Evolutionary conservation across 2,329 filamentous ascomycete genomes (phyloP).

Genomic region (Beauveria sp.): DNA sequence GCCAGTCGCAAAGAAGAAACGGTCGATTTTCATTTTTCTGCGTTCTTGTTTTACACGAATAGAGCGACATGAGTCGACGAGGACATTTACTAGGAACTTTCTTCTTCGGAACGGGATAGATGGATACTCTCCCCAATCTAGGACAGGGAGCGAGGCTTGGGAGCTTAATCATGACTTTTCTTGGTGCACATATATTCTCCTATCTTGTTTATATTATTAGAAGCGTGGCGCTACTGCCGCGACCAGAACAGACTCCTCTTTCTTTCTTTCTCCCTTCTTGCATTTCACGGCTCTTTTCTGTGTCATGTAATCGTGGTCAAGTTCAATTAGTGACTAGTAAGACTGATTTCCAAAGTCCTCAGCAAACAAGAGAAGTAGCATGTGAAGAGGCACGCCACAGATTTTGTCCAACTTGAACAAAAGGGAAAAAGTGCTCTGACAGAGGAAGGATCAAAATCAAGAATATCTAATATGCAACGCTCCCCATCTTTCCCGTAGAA

Average conservation of each 20-base stretch:
- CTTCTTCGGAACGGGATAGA: background rate
- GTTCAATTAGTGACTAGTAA: background rate
- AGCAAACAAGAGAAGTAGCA: too few relatives aligned
- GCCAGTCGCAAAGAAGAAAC: background rate
- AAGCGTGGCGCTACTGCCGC: background rate
- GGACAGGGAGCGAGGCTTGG: background rate
- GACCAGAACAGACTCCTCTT: constrained; percentile 4
- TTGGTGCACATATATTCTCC: background rate
- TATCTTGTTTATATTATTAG: background rate
- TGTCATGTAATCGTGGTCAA: background rate
- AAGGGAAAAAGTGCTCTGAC: background rate
- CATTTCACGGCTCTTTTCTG: background rate
- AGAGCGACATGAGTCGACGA: constrained; percentile 6
- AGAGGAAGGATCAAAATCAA: background rate
- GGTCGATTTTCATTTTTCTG: background rate
- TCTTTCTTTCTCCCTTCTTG: background rate
- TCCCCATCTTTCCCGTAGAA: background rate
- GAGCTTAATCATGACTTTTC: background rate
- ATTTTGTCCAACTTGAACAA: background rate
- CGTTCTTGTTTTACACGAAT: constrained; percentile 11
- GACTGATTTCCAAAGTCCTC: background rate
- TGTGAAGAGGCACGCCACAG: background rate
- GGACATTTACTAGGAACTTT: background rate
- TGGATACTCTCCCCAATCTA: background rate
- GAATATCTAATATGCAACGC: constrained; percentile 1